Conservation (phyloP, 768 basidiomycete species). For the Pulveroboletus frians region DNA sequence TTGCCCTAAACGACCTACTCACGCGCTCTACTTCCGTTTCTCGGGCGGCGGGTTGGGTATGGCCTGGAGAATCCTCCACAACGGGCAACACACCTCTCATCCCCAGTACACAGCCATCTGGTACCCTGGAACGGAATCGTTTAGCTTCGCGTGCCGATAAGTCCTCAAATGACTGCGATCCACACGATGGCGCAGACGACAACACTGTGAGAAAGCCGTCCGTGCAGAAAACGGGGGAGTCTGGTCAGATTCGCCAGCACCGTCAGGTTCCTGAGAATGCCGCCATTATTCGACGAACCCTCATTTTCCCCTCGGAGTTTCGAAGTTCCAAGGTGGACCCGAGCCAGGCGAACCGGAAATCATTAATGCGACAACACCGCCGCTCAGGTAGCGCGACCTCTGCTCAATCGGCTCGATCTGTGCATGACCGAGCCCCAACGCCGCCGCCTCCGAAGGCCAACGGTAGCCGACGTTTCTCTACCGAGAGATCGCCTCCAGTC, state of each 20-base stretch:
- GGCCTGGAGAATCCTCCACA: conserved; percentile 25
- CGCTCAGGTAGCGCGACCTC: conserved; percentile 57
- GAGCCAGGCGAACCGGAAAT: conserved; percentile 50
- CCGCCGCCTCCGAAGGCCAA: conserved; percentile 72
- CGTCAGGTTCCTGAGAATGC: conserved; percentile 35
- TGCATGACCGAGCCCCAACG: conserved; percentile 78
- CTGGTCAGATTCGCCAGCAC: conserved; percentile 26
- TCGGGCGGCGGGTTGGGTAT: conserved; percentile 42
- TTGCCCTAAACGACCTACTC: conserved; percentile 63
- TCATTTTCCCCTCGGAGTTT: conserved; percentile 72
- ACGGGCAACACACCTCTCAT: conserved; percentile 17
- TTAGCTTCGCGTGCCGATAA: conserved; percentile 22
- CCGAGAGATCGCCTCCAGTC: conserved; percentile 62
- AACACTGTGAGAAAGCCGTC: conserved; percentile 27
- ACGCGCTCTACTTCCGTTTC: conserved; percentile 67
- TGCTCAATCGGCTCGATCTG: conserved; percentile 62
- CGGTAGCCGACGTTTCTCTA: conserved; percentile 55
- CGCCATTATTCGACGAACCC: conserved; percentile 68
- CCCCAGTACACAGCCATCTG: conserved; percentile 16
- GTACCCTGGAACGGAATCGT: conserved; percentile 11
- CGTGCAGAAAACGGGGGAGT: conserved; percentile 21
- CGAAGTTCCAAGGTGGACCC: conserved; percentile 53
- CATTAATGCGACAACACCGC: conserved; percentile 44
- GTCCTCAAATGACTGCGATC: conserved; percentile 26
- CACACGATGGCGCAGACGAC: conserved; percentile 26